Evolutionary conservation across 2,329 filamentous ascomycete genomes (phyloP).

Genomic region (Xylaria polymorpha): DNA sequence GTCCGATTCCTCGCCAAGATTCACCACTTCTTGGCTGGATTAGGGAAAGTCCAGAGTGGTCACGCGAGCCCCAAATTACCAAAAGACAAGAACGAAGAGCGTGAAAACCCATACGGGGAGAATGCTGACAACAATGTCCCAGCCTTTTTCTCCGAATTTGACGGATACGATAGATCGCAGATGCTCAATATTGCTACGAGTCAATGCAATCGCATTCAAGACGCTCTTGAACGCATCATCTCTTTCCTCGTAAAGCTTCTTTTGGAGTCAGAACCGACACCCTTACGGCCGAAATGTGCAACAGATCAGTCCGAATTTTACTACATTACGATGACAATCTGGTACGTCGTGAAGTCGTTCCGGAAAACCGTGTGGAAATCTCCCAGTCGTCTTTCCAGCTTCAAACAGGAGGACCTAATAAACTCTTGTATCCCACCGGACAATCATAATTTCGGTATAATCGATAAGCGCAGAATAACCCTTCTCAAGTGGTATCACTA

Average conservation of each 20-base stretch:
- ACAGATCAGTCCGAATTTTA: slow-evolving; percentile 32
- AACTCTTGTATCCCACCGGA: neutral
- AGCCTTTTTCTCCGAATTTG: neutral
- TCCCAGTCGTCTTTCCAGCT: neutral
- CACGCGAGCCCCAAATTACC: neutral
- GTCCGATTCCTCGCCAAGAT: neutral
- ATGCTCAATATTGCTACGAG: neutral
- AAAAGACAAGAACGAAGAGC: neutral
- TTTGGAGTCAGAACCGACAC: neutral
- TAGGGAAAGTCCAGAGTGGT: neutral
- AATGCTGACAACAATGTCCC: neutral
- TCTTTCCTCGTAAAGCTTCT: neutral
- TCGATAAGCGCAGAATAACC: slow-evolving; percentile 27
- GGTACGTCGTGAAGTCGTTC: slow-evolving; percentile 32
- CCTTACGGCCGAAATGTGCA: neutral
- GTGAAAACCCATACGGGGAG: neutral
- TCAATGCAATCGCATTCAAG: neutral
- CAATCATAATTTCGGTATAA: slow-evolving; percentile 8
- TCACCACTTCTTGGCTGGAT: neutral
- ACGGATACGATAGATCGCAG: neutral
- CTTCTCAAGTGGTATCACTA: slow-evolving; percentile 38
- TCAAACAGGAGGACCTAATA: neutral
- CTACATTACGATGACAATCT: slow-evolving; percentile 37
- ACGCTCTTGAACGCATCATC: neutral
- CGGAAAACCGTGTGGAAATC: slow-evolving; percentile 17